A percentile compares a stretch with the other conserved stretches of the same genome.
phyloP scores from a whole-genome alignment of 768 basidiomycete species.

The Mycena amicta region DNA sequence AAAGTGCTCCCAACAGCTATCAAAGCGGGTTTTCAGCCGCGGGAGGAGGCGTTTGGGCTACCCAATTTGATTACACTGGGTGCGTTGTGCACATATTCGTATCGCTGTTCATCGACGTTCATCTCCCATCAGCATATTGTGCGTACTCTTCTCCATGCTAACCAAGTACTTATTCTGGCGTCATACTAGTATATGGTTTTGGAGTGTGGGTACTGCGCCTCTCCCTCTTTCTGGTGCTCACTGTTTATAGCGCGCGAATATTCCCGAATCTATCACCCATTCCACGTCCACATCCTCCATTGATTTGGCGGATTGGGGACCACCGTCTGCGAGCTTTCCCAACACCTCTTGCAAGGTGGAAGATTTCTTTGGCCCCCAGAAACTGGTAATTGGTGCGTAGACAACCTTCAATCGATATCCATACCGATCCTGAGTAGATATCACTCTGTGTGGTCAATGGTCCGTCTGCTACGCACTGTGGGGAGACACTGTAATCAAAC shows the following conservation, averaged over 20 bases:
- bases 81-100: background rate
- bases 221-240: background rate
- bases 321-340: constrained; percentile 45
- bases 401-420: background rate
- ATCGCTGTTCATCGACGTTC: constrained; percentile 3
- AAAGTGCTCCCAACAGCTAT: constrained; percentile 62
- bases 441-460: constrained; percentile 56
- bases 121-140: constrained; percentile 24
- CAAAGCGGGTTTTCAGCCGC: constrained; percentile 66
- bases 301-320: constrained; percentile 44
- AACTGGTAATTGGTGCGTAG: constrained; percentile 32
- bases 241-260: constrained; percentile 41
- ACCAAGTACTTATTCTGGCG: background rate
- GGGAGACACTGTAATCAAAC: background rate
- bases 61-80: constrained; percentile 63
- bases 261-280: constrained; percentile 39
- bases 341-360: constrained; percentile 44
- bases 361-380: constrained; percentile 49
- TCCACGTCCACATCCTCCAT: constrained; percentile 40
- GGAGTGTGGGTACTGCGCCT: constrained; percentile 37
- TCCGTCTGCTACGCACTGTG: no score
- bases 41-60: constrained; percentile 78
- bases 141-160: constrained; percentile 2
- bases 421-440: constrained; percentile 33
- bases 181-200: constrained; percentile 43